Conservation (phyloP, 805 yeast species). For the Torulaspora gathmanii region DNA sequence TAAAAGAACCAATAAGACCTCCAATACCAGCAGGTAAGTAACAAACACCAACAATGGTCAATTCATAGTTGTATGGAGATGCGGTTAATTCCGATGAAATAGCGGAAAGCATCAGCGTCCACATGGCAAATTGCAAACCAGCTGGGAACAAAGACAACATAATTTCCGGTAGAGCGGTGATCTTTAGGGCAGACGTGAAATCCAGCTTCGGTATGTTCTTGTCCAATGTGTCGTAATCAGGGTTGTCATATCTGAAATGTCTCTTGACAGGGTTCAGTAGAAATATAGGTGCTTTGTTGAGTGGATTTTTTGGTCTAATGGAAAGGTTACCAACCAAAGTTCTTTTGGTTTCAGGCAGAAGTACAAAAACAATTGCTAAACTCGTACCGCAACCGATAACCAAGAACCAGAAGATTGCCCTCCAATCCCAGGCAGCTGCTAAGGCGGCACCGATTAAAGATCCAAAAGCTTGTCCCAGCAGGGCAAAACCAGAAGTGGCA, state of each 20-base stretch:
- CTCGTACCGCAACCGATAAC: slow-evolving; percentile 56
- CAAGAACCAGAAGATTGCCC: slow-evolving; percentile 71
- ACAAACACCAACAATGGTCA: slow-evolving; percentile 59
- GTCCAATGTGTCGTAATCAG: slow-evolving; percentile 31
- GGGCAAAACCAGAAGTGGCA: slow-evolving; percentile 54
- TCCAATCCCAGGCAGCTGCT: slow-evolving; percentile 54
- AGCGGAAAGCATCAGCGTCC: slow-evolving; percentile 66
- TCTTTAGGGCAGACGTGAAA: slow-evolving; percentile 40
- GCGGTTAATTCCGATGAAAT: slow-evolving; percentile 50
- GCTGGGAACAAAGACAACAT: slow-evolving; percentile 50
- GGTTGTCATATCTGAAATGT: slow-evolving; percentile 29
- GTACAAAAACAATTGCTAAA: slow-evolving; percentile 32
- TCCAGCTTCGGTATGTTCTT: slow-evolving; percentile 28
- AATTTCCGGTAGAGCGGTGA: slow-evolving; percentile 44
- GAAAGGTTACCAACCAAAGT: slow-evolving; percentile 70
- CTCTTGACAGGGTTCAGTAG: slow-evolving; percentile 18
- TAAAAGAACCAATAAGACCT: slow-evolving; percentile 57
- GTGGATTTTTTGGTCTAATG: slow-evolving; percentile 42
- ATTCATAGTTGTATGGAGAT: slow-evolving; percentile 45
- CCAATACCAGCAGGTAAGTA: slow-evolving; percentile 72
- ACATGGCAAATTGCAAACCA: slow-evolving; percentile 58
- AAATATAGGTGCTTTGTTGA: slow-evolving; percentile 46
- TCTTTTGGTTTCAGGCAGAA: slow-evolving; percentile 72
- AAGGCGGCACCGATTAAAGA: slow-evolving; percentile 53
- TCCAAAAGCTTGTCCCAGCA: slow-evolving; percentile 73